Percentiles rank a stretch among this genome's conserved stretches.
These are phyloP conservation scores for Aurantiochytrium sp. DNA, from an alignment of 108 stramenopile species.

Conservation along the genomic window DNA sequence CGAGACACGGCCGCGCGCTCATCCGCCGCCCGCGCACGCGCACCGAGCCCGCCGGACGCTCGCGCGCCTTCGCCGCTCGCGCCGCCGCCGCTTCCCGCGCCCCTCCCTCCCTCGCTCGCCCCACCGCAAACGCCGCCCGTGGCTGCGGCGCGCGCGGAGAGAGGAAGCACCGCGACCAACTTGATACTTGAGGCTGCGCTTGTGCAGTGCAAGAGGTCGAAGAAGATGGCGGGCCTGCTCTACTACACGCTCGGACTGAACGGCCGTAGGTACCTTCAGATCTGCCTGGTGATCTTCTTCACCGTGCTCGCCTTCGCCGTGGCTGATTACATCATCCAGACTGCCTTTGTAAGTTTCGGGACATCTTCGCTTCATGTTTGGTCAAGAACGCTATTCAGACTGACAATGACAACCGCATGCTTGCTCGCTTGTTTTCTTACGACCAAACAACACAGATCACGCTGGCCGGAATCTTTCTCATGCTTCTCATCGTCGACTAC, in stretches of 20 bases:
- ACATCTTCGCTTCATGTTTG: not conserved
- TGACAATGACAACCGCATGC: not conserved
- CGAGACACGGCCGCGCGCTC: too few relatives aligned
- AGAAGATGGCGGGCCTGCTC: not conserved
- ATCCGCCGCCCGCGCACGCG: too few relatives aligned
- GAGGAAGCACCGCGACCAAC: too few relatives aligned
- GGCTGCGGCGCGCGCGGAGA: too few relatives aligned
- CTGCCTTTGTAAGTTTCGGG: not conserved
- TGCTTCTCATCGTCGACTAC: not conserved
- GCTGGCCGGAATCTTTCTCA: not conserved
- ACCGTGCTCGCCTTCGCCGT: conserved; percentile 2
- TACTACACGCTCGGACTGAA: conserved; percentile 6
- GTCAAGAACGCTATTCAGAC: not conserved
- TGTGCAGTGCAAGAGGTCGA: not conserved
- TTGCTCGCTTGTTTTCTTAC: not conserved
- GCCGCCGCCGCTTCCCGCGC: too few relatives aligned
- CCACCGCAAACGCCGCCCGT: too few relatives aligned
- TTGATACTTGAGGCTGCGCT: not conserved
- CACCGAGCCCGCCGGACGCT: too few relatives aligned
- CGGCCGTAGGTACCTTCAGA: not conserved
- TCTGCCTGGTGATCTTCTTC: not conserved
- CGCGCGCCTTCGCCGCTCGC: too few relatives aligned
- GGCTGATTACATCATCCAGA: not conserved
- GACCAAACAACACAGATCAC: not conserved
- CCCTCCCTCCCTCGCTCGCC: too few relatives aligned